A percentile compares a stretch with the other conserved stretches of the same genome.
phyloP scores from a whole-genome alignment of 2,329 filamentous ascomycete species.

The Monosporascus sp. region DNA sequence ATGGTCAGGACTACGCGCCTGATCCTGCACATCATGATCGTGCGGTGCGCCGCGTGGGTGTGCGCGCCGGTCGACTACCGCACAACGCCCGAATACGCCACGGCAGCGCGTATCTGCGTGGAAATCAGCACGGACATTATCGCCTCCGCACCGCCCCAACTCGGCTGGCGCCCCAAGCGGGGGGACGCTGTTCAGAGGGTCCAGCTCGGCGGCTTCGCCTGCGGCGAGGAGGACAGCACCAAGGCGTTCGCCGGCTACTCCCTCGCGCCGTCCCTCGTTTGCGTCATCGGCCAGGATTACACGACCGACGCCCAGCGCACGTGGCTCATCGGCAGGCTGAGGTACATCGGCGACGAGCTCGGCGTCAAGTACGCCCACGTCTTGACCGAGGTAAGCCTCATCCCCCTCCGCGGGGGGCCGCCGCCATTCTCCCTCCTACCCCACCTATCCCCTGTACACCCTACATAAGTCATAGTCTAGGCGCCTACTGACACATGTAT shows the following conservation, averaged over 20 bases:
- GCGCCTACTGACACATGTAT: too few relatives aligned
- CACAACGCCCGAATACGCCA: conserved; percentile 56
- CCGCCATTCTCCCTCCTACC: too few relatives aligned
- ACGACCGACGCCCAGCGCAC: conserved; percentile 51
- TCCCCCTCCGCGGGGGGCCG: too few relatives aligned
- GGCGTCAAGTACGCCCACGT: conserved; percentile 55
- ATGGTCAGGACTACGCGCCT: conserved; percentile 48
- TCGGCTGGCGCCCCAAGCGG: conserved; percentile 51
- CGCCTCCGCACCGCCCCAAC: conserved; percentile 55
- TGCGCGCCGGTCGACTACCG: conserved; percentile 56
- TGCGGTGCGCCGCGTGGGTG: conserved; percentile 56
- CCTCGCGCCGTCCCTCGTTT: conserved; percentile 53
- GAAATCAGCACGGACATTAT: conserved; percentile 54
- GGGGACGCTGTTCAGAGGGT: conserved; percentile 42
- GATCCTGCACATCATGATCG: conserved; percentile 48
- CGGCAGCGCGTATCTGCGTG: conserved; percentile 43
- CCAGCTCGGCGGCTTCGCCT: conserved; percentile 41
- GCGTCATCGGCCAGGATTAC: conserved; percentile 51
- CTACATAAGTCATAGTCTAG: too few relatives aligned
- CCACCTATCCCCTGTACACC: too few relatives aligned
- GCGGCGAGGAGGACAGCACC: conserved; percentile 42
- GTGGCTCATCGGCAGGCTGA: conserved; percentile 49
- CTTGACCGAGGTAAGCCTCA: conserved; percentile 42
- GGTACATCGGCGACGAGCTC: conserved; percentile 48
- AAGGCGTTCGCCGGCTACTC: conserved; percentile 56